phyloP scores from a whole-genome alignment of 805 yeast genomes.

The Hanseniaspora osmophila region DNA sequence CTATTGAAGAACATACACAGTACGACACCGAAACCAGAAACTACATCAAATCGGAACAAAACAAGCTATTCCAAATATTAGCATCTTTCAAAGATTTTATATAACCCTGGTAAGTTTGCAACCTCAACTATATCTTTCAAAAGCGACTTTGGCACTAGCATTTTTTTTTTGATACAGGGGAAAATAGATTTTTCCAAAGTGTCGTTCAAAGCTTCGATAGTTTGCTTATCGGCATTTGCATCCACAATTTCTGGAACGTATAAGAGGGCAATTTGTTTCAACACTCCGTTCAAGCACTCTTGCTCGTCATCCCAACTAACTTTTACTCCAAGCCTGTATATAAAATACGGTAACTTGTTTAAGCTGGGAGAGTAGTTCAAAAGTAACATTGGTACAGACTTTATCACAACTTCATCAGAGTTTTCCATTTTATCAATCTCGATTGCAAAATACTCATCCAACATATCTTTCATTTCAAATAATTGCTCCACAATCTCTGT shows the following conservation, averaged over 20 bases:
- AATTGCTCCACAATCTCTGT: conserved; percentile 18
- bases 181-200: conserved; percentile 45
- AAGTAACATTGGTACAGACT: conserved; percentile 53
- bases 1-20: background rate
- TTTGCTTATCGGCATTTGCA: conserved; percentile 14
- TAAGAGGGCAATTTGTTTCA: conserved; percentile 55
- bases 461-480: conserved; percentile 57
- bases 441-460: conserved; percentile 62
- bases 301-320: conserved; percentile 58
- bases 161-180: conserved; percentile 47
- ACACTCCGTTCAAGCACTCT: conserved; percentile 49
- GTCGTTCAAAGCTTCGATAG: conserved; percentile 19
- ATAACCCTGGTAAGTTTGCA: conserved; percentile 83
- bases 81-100: conserved; percentile 87
- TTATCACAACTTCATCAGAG: conserved; percentile 26
- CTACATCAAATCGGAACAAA: conserved; percentile 1
- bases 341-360: conserved; percentile 49
- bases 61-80: conserved; percentile 15
- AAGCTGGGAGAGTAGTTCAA: conserved; percentile 49
- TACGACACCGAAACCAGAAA: background rate
- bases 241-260: conserved; percentile 49
- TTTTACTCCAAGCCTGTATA: conserved; percentile 43
- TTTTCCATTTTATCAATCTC: conserved; percentile 22
- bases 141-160: conserved; percentile 48
- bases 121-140: conserved; percentile 55